Percentiles rank a stretch among this genome's conserved stretches.
Evolutionary conservation across 441 rosid species (phyloP).

Genomic region (Populus hybrid): DNA sequence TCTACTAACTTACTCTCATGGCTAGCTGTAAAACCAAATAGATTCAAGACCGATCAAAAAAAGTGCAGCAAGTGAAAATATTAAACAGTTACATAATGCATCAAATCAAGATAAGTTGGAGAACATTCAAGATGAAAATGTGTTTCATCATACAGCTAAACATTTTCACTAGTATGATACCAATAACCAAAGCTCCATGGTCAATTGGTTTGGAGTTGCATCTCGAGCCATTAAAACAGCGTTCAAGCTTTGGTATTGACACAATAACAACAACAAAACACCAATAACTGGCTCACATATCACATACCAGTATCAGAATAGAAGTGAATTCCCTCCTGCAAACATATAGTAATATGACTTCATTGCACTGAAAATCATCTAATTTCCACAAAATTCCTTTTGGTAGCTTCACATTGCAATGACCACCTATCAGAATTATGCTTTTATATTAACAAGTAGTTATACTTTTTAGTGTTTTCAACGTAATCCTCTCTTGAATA

Average conservation of each 20-base stretch:
- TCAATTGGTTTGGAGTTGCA: not conserved
- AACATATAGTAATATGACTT: not conserved
- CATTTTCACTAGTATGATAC: not conserved
- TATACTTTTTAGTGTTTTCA: not conserved
- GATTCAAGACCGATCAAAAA: not conserved
- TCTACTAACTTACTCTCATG: not conserved
- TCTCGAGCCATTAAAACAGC: not conserved
- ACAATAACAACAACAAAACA: too few species aligned
- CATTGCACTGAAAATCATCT: not conserved
- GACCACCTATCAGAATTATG: not conserved
- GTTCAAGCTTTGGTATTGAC: not conserved
- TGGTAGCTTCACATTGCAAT: not conserved
- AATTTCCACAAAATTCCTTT: not conserved
- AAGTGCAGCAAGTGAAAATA: not conserved
- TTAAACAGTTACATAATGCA: not conserved
- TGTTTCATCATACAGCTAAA: not conserved
- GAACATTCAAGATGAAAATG: not conserved
- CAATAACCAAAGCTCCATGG: not conserved
- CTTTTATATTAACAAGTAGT: not conserved
- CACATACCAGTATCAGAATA: not conserved
- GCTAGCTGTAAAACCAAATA: not conserved
- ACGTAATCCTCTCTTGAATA: not conserved
- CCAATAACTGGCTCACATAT: not conserved
- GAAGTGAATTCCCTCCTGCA: not conserved
- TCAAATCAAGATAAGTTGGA: not conserved